Evolutionary conservation across 805 yeast genomes (phyloP), one percentile per base, ranked within the genome.

Genomic region (Candida nemodendra): DNA sequence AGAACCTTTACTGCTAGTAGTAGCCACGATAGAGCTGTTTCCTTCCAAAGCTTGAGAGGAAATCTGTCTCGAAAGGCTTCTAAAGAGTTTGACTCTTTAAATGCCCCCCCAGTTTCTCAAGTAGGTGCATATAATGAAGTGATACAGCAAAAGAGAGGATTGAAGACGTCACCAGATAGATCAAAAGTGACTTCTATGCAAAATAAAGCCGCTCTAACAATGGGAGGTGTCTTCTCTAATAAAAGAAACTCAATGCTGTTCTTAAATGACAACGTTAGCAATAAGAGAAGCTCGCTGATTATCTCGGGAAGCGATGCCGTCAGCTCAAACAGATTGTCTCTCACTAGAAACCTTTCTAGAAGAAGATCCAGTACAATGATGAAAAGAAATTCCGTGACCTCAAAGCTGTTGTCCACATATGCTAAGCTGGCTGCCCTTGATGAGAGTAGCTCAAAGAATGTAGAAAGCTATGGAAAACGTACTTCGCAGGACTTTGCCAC

Each of bases 401-500:
- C 86, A 28, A 83, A 80, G 53, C 59, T 84, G 44, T 71, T 84
- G 42, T 74, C 88, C 1, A 79, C 88, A 0, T 84, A 84, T 59
- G 87, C 91, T 23, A 81, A 79, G 54, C 63, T 84, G 43, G 72
- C 86, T 3, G 71, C 71, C 31, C 39, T 50, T 23, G 65, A 61
- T 13, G 82, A 79, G 40, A 69, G 74, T 28, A 84, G 78, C 43
- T 77, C 86, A 79, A 84, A 79, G 50, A 75, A 75, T 50, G 74
- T 82, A 60, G 85, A 81, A 51, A 78, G 75, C 51, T 86, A 79
- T 56, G 80, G 88, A 5, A 81, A 76, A 61, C 71, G 93, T 60
- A 81, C 90, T 2, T 79, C 86, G 25, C 79, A 86, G 12, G 84
- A 84, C 45, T 84, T 84, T 66, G 93, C 89, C 9, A 74, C 84